These are phyloP conservation scores for Penicillium sp. DNA, from an alignment of 2,329 filamentous ascomycete genomes.

Conservation along the genomic window DNA sequence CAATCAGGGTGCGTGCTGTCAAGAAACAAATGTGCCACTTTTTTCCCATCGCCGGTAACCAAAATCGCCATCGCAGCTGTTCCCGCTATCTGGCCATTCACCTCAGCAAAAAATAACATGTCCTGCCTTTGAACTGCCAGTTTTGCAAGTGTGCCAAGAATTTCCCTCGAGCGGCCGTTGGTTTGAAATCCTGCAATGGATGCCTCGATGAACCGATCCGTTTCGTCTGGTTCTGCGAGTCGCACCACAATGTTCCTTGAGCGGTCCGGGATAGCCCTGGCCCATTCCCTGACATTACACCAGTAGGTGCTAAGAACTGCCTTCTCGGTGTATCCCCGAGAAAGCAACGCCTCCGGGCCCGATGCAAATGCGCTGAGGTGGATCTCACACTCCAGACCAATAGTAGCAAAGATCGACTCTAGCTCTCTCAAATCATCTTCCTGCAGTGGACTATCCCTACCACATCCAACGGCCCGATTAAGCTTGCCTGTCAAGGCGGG, in stretches of 20 bases:
- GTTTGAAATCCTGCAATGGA: slow-evolving; percentile 16
- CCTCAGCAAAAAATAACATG: slow-evolving; percentile 5
- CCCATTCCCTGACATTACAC: neutral
- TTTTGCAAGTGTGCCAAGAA: slow-evolving; percentile 9
- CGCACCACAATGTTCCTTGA: neutral
- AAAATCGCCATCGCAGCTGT: slow-evolving; percentile 11
- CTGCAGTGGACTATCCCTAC: slow-evolving; percentile 1
- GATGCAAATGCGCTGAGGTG: slow-evolving; percentile 13
- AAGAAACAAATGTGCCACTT: slow-evolving; percentile 12
- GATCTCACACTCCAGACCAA: slow-evolving; percentile 7
- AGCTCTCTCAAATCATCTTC: slow-evolving; percentile 7
- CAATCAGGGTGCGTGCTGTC: slow-evolving; percentile 6
- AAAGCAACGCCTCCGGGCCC: neutral
- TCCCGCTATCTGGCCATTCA: slow-evolving; percentile 3
- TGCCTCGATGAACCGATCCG: slow-evolving; percentile 9
- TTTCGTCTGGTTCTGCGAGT: slow-evolving; percentile 1
- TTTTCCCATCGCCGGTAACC: neutral
- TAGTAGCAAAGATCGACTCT: neutral
- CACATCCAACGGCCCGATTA: slow-evolving; percentile 17
- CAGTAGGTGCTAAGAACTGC: slow-evolving; percentile 8
- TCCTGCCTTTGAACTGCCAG: slow-evolving; percentile 11
- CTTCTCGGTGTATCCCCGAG: slow-evolving; percentile 2
- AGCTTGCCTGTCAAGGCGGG: slow-evolving; percentile 10
- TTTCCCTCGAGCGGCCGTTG: slow-evolving; percentile 9
- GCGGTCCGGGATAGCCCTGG: neutral